Evolutionary conservation across 352 stramenopile species (phyloP), one percentile per base, ranked within the genome.

Genomic region (Pythium phragmitis): DNA sequence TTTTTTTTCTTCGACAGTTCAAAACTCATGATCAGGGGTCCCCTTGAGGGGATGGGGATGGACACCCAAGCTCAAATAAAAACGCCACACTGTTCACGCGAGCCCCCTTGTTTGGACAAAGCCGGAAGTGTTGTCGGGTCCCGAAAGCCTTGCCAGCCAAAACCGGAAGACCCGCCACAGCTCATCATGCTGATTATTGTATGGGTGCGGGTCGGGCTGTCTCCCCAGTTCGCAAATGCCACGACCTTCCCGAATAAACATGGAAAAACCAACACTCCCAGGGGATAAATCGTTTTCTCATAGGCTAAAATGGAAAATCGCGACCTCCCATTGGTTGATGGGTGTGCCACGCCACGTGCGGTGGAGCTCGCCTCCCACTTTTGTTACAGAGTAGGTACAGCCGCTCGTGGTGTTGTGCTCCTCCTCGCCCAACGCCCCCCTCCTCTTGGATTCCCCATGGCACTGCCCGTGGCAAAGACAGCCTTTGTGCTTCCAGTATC

Each of bases 201-300:
- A 65, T 70, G 42, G 3, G 4, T 5, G 50, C 50, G 63, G 56
- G 56, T 65, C 21, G 41, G 43, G 53, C 21, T 65, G 39, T 60
- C 54, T 46, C 37, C 14, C 56, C 56, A 69, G 54, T 55, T 13
- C n/a, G 63, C 19, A 39, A 46, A 34, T 34, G 63, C 63, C 51
- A 70, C 45, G 28, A 21, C 60, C 28, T 60, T 68, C 53, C 52
- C 45, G 50, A 51, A 68, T 45, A 72, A 68, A 65, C 37, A 48
- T 65, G 59, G 57, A 71, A 65, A 60, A 66, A 68, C 65, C 65
- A 58, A 65, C 65, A 68, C 57, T 72, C 63, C 26, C 39, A 21
- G 14, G 39, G 17, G 45, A 23, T 49, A 21, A 37, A 17, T 19
- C 26, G 41, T 6, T 6, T 13, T 48, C 26, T 45, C 42, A 72